Evolutionary conservation across 225 moss, liverwort and hornwort genomes (phyloP).

Genomic region (Marchantia polymorpha): DNA sequence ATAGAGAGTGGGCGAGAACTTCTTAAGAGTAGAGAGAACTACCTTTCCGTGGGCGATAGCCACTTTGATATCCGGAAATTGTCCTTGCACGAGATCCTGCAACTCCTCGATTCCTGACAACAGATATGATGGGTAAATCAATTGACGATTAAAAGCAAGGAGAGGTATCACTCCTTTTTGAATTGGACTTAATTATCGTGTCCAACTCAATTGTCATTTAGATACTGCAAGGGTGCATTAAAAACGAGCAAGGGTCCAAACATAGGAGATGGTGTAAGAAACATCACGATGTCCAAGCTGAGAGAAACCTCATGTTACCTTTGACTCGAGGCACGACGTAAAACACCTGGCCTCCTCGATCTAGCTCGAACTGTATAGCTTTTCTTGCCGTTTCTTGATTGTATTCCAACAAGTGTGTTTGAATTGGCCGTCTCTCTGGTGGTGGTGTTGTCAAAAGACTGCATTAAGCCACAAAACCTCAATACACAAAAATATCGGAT

Average conservation of each 20-base stretch:
- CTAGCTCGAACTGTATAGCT: conserved; percentile 77
- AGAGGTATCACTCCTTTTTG: neutral
- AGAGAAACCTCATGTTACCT: conserved; percentile 25
- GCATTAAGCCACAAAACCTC: conserved; percentile 15
- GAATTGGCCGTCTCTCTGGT: conserved; percentile 83
- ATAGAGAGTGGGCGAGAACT: too few species aligned
- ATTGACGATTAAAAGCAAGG: too few species aligned
- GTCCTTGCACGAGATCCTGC: conserved; percentile 52
- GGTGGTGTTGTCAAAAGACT: conserved; percentile 81
- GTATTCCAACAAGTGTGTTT: conserved; percentile 78
- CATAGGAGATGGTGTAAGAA: neutral
- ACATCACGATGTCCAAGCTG: neutral
- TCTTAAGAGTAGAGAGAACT: neutral
- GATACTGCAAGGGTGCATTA: neutral
- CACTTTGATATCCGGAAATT: conserved; percentile 71
- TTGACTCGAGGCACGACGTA: conserved; percentile 90
- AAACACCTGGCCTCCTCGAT: conserved; percentile 84
- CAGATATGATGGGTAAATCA: neutral
- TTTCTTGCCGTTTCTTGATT: conserved; percentile 47
- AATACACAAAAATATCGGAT: neutral
- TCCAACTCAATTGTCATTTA: neutral
- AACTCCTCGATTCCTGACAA: conserved; percentile 40
- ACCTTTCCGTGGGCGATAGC: conserved; percentile 81
- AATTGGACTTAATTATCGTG: neutral
- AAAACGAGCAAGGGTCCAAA: neutral